Percentiles rank a stretch among this genome's conserved stretches.
Evolutionary conservation across 352 stramenopile genomes (phyloP).

Genomic region (Globisporangium viniferum): DNA sequence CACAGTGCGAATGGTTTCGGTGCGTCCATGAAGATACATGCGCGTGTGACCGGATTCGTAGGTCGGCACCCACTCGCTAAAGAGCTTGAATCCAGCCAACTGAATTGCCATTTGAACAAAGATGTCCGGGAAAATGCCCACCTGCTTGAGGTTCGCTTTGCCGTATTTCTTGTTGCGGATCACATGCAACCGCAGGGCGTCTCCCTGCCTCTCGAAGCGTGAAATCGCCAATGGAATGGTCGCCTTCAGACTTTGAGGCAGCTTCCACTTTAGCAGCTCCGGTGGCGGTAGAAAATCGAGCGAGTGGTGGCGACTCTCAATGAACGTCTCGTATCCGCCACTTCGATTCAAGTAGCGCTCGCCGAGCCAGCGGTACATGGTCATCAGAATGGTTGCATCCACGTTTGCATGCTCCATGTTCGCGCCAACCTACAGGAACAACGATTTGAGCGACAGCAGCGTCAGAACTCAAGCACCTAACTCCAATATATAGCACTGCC

Average conservation of each 20-base stretch:
- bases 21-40: constrained; percentile 92
- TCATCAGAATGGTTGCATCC: constrained; percentile 87
- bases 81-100: constrained; percentile 88
- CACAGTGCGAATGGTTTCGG: constrained; percentile 83
- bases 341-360: constrained; percentile 63
- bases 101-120: constrained; percentile 95
- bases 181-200: constrained; percentile 76
- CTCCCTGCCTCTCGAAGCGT: constrained; percentile 67
- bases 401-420: constrained; percentile 95
- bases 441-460: not conserved
- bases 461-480: not conserved
- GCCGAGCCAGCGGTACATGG: constrained; percentile 60
- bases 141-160: constrained; percentile 71
- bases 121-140: constrained; percentile 88
- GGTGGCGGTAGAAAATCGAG: constrained; percentile 54
- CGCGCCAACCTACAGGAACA: constrained; percentile 58
- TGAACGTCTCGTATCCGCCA: constrained; percentile 60
- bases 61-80: constrained; percentile 84
- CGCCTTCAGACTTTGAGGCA: constrained; percentile 31
- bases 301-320: constrained; percentile 53
- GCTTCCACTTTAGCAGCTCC: constrained; percentile 49
- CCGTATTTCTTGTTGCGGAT: constrained; percentile 82
- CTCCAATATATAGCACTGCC: not conserved
- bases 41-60: constrained; percentile 95
- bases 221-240: constrained; percentile 51